Evolutionary conservation across 176 grass and related monocot genomes (phyloP), one percentile per base, ranked within the genome.

Genomic region (Avena eriantha): DNA sequence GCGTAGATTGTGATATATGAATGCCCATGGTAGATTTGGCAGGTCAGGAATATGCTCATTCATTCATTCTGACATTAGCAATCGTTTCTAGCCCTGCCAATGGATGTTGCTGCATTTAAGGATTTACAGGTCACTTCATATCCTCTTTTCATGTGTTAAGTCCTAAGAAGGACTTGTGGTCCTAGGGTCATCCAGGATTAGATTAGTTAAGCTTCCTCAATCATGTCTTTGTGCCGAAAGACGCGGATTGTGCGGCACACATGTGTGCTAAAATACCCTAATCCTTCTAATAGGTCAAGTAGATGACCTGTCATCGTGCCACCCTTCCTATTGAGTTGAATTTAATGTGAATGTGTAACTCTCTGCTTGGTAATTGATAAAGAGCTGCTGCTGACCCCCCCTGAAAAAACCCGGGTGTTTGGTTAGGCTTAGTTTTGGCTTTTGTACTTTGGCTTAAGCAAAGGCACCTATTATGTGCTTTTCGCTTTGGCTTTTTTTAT

Each of bases 1-100:
- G 69, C 43, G 3, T 78, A 69, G 34, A 56, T 57, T 24, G 33
- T 79, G 63, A 67, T 68, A 26, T 50, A 16, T 26, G 35, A 86
- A 83, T 57, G 5, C 61, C 63, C 81, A 84, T 63, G 24, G 14
- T 71, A 78, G 7, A 79, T 69, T 69, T 78, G 78, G 60, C 21
- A 46, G 46, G 69, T 55, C 55, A 87, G 15, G 39, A 53, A 9
- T 33, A 82, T 31, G 60, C 45, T 41, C 56, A 53, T 74, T 51
- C 79, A 53, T 65, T 51, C 34, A 29, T 56, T 51, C 21, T 75
- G 21, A 6, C 15, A 64, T 65, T 81, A 13, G 7, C 12, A 50
- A 60, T 33, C 21, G 54, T 71, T 4, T 60, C 3, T 71, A 46
- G 8, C 63, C 47, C 78, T 76, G 35, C 26, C 19, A 23, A 19